A percentile compares a stretch with the other conserved stretches of the same genome.
These are phyloP conservation scores for Paraphaeosphaeria minitans DNA, from an alignment of 2,329 filamentous ascomycete genomes.

Conservation along the genomic window DNA sequence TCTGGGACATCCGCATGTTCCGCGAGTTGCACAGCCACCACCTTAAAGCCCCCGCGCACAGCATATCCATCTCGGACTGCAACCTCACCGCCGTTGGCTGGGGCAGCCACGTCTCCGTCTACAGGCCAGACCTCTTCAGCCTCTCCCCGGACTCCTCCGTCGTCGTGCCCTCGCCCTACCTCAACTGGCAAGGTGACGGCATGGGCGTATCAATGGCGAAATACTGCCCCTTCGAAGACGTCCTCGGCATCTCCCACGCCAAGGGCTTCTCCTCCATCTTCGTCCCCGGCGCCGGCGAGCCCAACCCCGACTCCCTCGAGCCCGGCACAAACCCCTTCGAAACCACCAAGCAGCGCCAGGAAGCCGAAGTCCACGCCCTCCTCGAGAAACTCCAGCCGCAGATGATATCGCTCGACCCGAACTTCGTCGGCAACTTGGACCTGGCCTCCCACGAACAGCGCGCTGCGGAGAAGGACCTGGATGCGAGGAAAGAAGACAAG, in stretches of 20 bases:
- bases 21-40: slow-evolving; percentile 90
- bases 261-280: slow-evolving; percentile 88
- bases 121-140: slow-evolving; percentile 81
- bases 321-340: slow-evolving; percentile 83
- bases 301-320: slow-evolving; percentile 94
- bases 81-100: slow-evolving; percentile 88
- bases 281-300: slow-evolving; percentile 92
- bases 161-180: slow-evolving; percentile 86
- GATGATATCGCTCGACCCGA: slow-evolving; percentile 94
- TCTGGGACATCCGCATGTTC: slow-evolving; percentile 95
- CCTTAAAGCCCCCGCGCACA: slow-evolving; percentile 79
- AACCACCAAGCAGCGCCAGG: slow-evolving; percentile 87
- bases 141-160: slow-evolving; percentile 71
- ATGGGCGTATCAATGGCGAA: slow-evolving; percentile 77
- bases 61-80: slow-evolving; percentile 85
- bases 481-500: slow-evolving; percentile 67
- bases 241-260: slow-evolving; percentile 83
- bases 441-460: slow-evolving; percentile 78
- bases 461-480: slow-evolving; percentile 77
- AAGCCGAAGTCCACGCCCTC: slow-evolving; percentile 84
- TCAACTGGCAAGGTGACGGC: slow-evolving; percentile 89
- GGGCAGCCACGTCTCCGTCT: slow-evolving; percentile 87
- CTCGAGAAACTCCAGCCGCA: slow-evolving; percentile 95
- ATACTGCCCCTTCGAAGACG: slow-evolving; percentile 96
- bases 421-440: slow-evolving; percentile 88